A percentile compares a stretch with the other conserved stretches of the same genome.
Conservation (phyloP, 2,329 filamentous ascomycete species). For the Elsinoe perseae region DNA sequence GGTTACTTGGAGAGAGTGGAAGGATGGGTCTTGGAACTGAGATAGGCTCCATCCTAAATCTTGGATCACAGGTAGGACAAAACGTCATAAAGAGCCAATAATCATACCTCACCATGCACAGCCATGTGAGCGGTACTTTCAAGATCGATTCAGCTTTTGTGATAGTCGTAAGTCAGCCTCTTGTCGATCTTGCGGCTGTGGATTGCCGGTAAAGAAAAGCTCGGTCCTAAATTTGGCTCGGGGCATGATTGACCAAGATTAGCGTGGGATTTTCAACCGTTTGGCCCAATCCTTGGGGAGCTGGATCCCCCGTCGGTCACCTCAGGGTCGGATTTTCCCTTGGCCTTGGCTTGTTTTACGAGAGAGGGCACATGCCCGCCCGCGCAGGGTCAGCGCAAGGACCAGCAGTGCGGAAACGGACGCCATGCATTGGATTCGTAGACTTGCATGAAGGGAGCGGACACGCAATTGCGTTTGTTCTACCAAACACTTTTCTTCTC, state of each 20-base stretch:
- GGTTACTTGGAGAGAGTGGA: conserved; percentile 76
- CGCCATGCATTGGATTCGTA: not conserved
- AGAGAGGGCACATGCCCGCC: too few relatives aligned
- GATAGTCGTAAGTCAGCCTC: too few relatives aligned
- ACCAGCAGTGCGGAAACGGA: not conserved
- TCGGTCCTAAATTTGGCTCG: not conserved
- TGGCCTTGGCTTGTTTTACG: not conserved
- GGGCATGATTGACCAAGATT: not conserved
- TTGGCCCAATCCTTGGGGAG: not conserved
- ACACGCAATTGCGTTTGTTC: conserved; percentile 3
- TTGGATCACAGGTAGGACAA: too few relatives aligned
- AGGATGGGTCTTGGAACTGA: conserved; percentile 74
- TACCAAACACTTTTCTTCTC: not conserved
- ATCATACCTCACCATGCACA: not conserved
- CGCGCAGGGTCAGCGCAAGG: too few relatives aligned
- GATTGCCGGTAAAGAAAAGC: not conserved
- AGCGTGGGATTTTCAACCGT: not conserved
- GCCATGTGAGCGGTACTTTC: too few relatives aligned
- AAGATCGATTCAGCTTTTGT: too few relatives aligned
- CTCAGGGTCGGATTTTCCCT: not conserved
- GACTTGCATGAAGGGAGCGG: not conserved
- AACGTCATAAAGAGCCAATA: too few relatives aligned
- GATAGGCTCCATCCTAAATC: conserved; percentile 37
- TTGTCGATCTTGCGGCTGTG: not conserved
- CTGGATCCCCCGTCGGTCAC: not conserved